A percentile compares a stretch with the other conserved stretches of the same genome.
These are phyloP conservation scores for Pseudognaphalium luteoalbum DNA, from an alignment of 129 eudicot genomes.

Conservation along the genomic window DNA sequence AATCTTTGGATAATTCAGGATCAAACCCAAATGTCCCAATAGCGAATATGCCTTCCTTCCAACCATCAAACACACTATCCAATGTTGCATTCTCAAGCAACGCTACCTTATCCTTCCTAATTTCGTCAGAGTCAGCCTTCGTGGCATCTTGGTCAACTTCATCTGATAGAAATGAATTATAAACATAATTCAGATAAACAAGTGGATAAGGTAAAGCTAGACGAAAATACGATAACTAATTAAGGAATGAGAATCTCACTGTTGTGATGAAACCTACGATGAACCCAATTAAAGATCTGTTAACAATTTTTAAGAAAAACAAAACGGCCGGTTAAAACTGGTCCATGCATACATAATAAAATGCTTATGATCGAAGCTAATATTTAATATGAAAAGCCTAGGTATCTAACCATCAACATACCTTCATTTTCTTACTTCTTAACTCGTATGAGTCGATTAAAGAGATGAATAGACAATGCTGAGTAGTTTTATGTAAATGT, in stretches of 20 bases:
- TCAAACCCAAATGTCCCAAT: constrained; percentile 75
- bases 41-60: constrained; percentile 62
- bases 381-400: not conserved
- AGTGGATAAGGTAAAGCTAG: not conserved
- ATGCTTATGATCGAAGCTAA: not conserved
- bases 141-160: constrained; percentile 8
- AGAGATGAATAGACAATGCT: not conserved
- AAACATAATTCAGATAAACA: not conserved
- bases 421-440: constrained; percentile 39
- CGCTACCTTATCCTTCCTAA: constrained; percentile 30
- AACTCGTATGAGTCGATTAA: constrained; percentile 3
- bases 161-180: not conserved
- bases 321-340: not conserved
- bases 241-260: constrained; percentile 26
- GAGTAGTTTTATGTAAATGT: not conserved
- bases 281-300: constrained; percentile 84
- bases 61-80: constrained; percentile 33
- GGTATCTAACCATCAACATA: not conserved
- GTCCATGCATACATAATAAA: too few relatives aligned
- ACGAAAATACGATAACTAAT: not conserved
- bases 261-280: constrained; percentile 59
- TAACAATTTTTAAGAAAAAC: not conserved
- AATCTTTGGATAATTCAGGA: constrained; percentile 29
- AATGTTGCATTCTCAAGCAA: constrained; percentile 35
- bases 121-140: not conserved